Percentiles rank a stretch among this genome's conserved stretches.
These are phyloP conservation scores for Cucumis sativus DNA, from an alignment of 306 rosid species.

Conservation along the genomic window Cucumber_9930_V3 NC_026657.2:20494501-20495000, in stretches of 20 bases:
- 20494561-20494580: slow-evolving; percentile 64
- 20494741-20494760: slow-evolving; percentile 51
- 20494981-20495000: slow-evolving; percentile 59
- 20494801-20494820: slow-evolving; percentile 91
- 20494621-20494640: slow-evolving; percentile 74
- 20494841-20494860: slow-evolving; percentile 78
- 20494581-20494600: slow-evolving; percentile 83
- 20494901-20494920: slow-evolving; percentile 77
- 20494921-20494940: background rate
- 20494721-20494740: slow-evolving; percentile 78
- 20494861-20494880: slow-evolving; percentile 83
- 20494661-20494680: slow-evolving; percentile 58
- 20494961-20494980: slow-evolving; percentile 27
- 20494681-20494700: slow-evolving; percentile 81
- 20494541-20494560: slow-evolving; percentile 26
- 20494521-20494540: too few relatives aligned
- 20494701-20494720: slow-evolving; percentile 57
- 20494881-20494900: slow-evolving; percentile 83
- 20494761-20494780: slow-evolving; percentile 97
- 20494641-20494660: slow-evolving; percentile 81
- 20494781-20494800: slow-evolving; percentile 81
- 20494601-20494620: slow-evolving; percentile 66
- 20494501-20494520: too few relatives aligned
- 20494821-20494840: slow-evolving; percentile 93
- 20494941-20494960: slow-evolving; percentile 30